Conservation (phyloP, 2,329 filamentous ascomycete species). For the Cryphonectria radicalis region DNA sequence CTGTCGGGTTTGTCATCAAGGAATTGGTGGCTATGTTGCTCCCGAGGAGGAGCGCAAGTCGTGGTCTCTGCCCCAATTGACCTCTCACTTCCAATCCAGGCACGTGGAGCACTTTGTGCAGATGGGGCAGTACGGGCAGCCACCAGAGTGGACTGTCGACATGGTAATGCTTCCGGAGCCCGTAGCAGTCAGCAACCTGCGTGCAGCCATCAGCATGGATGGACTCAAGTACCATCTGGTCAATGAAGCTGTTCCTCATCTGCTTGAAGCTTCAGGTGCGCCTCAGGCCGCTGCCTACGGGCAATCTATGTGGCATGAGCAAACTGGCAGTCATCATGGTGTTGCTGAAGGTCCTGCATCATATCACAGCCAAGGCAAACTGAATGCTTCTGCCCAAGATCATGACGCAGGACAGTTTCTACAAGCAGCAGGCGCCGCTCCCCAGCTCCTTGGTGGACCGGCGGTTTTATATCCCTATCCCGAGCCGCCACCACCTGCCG, state of each 20-base stretch:
- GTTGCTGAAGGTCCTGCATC: conserved; percentile 10
- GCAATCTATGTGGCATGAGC: conserved; percentile 21
- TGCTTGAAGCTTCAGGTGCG: conserved; percentile 34
- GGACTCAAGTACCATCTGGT: conserved; percentile 42
- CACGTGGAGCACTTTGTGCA: conserved; percentile 42
- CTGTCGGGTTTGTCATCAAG: conserved; percentile 58
- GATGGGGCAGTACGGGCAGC: conserved; percentile 31
- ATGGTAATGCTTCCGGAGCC: conserved; percentile 51
- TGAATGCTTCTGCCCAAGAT: background rate
- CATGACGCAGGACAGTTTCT: conserved; percentile 9
- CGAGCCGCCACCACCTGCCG: background rate
- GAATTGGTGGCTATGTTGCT: conserved; percentile 36
- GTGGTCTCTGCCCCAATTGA: conserved; percentile 63
- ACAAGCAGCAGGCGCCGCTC: background rate
- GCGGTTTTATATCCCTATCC: conserved; percentile 9
- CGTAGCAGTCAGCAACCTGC: conserved; percentile 38
- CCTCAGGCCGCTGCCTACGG: conserved; percentile 10
- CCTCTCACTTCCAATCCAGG: conserved; percentile 58
- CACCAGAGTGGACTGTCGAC: conserved; percentile 49
- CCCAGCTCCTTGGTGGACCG: conserved; percentile 1
- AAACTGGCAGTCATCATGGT: conserved; percentile 19
- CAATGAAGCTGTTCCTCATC: conserved; percentile 44
- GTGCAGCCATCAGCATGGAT: conserved; percentile 37
- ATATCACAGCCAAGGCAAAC: conserved; percentile 18
- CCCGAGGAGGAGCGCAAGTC: conserved; percentile 43